Evolutionary conservation across 129 eudicot species (phyloP), one percentile per base, ranked within the genome.

Genomic region (Gnaphalium uliginosum): DNA sequence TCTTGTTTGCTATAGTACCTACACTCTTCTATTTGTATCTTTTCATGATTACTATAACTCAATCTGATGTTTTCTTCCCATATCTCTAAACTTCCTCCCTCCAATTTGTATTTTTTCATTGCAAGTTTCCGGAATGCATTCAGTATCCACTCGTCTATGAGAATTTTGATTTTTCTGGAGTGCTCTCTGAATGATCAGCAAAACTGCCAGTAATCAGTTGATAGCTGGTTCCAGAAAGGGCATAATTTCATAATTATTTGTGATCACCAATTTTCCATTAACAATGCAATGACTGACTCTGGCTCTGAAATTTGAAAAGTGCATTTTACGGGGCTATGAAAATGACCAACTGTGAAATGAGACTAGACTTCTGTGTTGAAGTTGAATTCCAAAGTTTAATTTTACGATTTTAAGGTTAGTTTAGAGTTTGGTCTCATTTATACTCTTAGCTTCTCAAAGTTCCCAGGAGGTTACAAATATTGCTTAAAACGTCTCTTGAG

Each of bases 371-470:
- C 56, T 72, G 53, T 58, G 8, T 15, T 72, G 54, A 22, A 46
- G 26, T 18, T 30, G 15, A 56, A 22, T 19, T 30, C 25, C 3
- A 69, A 50, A 32, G 37, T 48, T 43, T 0, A 51, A 5, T 33
- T 72, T 15, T 33, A 57, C 67, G 33, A 14, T 65, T 19, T 33
- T 57, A 37, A 58, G 77, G 68, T 57, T 41, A 21, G 41, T 61
- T 59, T 24, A 39, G 68, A 57, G 69, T 18, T 17, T 19, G 41
- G 24, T 39, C 22, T 62, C 46, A 73, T 39, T 22, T 39, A 8
- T 53, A 22, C 57, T 15, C 24, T 37, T 56, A 58, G 35, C 10
- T 57, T 57, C 54, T 72, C 17, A 30, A 13, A 27, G 71, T 27
- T 63, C 32, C 24, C 48, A 63, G 61, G n/a, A n/a, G 4, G 53